Conservation (phyloP, 2,329 filamentous ascomycete species). For the Aspergillus vadensis region DNA sequence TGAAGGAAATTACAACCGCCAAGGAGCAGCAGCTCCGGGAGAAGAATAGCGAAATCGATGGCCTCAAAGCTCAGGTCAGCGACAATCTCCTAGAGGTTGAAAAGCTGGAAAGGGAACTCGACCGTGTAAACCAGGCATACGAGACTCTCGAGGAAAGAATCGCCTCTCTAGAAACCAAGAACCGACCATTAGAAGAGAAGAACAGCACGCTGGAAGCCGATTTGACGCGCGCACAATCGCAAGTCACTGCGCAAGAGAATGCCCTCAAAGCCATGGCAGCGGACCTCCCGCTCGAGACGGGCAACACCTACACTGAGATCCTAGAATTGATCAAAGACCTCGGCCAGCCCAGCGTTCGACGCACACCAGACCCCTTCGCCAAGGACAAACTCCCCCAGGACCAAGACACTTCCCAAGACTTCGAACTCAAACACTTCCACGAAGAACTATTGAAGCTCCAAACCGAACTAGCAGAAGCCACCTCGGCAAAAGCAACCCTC, state of each 20-base stretch:
- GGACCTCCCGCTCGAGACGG: constrained; percentile 35
- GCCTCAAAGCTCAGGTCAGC: constrained; percentile 38
- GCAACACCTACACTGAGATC: constrained; percentile 43
- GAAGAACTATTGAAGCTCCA: constrained; percentile 35
- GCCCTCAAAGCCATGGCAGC: constrained; percentile 41
- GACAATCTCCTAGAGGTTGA: constrained; percentile 39
- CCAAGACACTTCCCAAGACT: constrained; percentile 20
- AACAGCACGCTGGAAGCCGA: constrained; percentile 41
- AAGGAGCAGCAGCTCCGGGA: constrained; percentile 40
- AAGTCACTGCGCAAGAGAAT: constrained; percentile 40
- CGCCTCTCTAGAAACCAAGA: constrained; percentile 37
- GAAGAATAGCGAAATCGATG: constrained; percentile 41
- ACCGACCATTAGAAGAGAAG: constrained; percentile 41
- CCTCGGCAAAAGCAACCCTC: constrained; percentile 31
- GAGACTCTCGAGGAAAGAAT: constrained; percentile 37
- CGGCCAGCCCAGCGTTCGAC: constrained; percentile 24
- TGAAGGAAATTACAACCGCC: constrained; percentile 35
- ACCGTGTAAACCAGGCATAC: constrained; percentile 36
- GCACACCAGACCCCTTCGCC: constrained; percentile 16
- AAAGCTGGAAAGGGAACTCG: constrained; percentile 38
- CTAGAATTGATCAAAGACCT: constrained; percentile 41
- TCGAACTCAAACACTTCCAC: constrained; percentile 26
- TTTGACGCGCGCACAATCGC: constrained; percentile 37
- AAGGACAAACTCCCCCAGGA: not conserved
- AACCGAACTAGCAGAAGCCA: constrained; percentile 33